phyloP scores from a whole-genome alignment of 345 rosid genomes.

The Hibiscus mutabilis region DNA sequence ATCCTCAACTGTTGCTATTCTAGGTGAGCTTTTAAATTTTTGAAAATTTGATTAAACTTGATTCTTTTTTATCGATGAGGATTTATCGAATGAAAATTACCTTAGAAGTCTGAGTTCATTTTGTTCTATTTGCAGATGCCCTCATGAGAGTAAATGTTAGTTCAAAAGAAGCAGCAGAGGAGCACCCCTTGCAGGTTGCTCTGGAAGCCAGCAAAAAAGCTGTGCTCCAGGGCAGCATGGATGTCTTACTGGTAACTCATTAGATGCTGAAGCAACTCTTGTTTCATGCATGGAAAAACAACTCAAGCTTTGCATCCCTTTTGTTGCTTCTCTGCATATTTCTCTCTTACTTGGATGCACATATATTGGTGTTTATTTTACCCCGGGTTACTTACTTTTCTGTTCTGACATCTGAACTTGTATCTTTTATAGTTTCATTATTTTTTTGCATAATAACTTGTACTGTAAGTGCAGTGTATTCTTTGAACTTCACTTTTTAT shows the following conservation, averaged over 20 bases:
- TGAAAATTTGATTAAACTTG: neutral
- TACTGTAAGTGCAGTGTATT: neutral
- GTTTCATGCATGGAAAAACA: slow-evolving; percentile 8
- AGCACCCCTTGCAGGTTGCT: slow-evolving; percentile 49
- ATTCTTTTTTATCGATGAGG: neutral
- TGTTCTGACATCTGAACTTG: neutral
- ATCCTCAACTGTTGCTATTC: neutral
- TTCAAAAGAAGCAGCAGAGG: slow-evolving; percentile 57
- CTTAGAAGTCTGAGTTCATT: slow-evolving; percentile 12
- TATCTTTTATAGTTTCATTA: neutral
- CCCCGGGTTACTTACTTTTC: neutral
- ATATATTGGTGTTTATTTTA: neutral
- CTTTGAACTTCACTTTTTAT: slow-evolving; percentile 13
- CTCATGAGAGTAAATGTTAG: slow-evolving; percentile 38
- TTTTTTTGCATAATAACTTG: neutral
- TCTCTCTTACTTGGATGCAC: neutral
- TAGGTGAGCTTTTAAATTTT: neutral
- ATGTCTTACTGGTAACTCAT: slow-evolving; percentile 59
- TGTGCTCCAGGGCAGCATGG: slow-evolving; percentile 81
- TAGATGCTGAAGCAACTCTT: slow-evolving; percentile 2
- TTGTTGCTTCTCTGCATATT: neutral
- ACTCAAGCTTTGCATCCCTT: neutral
- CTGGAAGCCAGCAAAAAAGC: slow-evolving; percentile 67
- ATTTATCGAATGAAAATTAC: slow-evolving; percentile 11
- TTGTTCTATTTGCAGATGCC: slow-evolving; percentile 45